Evolutionary conservation across 805 yeast species (phyloP).

Genomic region (Tetrapisispora arboricola): DNA sequence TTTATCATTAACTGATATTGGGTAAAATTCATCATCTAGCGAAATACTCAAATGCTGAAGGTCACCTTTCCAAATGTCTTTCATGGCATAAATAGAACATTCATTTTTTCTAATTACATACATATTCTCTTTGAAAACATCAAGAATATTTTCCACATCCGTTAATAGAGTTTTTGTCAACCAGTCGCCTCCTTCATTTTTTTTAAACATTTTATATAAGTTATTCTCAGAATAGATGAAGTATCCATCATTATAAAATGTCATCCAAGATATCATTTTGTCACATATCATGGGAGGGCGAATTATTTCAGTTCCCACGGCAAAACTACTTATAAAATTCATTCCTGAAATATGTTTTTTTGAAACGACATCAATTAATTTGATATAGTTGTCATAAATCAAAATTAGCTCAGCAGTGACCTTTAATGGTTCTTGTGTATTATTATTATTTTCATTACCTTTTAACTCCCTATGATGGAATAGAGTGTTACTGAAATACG

Average conservation of each 20-base stretch:
- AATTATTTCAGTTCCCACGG: slow-evolving; percentile 12
- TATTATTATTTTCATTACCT: slow-evolving; percentile 13
- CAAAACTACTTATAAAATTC: slow-evolving; percentile 16
- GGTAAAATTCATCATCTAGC: slow-evolving; percentile 23
- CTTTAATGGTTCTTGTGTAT: slow-evolving; percentile 12
- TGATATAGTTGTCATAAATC: slow-evolving; percentile 10
- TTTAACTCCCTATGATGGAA: slow-evolving; percentile 10
- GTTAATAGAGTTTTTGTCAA: slow-evolving; percentile 8
- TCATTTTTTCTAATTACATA: slow-evolving; percentile 14
- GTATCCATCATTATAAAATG: slow-evolving; percentile 18
- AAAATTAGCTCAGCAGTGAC: slow-evolving; percentile 26
- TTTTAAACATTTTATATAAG: slow-evolving; percentile 11
- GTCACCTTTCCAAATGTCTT: slow-evolving; percentile 18
- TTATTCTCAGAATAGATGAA: slow-evolving; percentile 14
- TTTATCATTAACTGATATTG: slow-evolving; percentile 21
- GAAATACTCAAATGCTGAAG: slow-evolving; percentile 8
- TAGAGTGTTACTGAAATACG: slow-evolving; percentile 19
- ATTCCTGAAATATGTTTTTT: slow-evolving; percentile 16
- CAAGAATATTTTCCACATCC: slow-evolving; percentile 23
- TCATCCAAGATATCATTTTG: slow-evolving; percentile 18
- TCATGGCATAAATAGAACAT: slow-evolving; percentile 11
- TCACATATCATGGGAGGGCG: slow-evolving; percentile 4
- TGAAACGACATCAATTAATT: slow-evolving; percentile 23
- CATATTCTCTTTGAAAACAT: slow-evolving; percentile 17
- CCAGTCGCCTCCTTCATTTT: slow-evolving; percentile 10